Evolutionary conservation across 2,329 filamentous ascomycete species (phyloP).

Genomic region (Dichotomopilus funicola): DNA sequence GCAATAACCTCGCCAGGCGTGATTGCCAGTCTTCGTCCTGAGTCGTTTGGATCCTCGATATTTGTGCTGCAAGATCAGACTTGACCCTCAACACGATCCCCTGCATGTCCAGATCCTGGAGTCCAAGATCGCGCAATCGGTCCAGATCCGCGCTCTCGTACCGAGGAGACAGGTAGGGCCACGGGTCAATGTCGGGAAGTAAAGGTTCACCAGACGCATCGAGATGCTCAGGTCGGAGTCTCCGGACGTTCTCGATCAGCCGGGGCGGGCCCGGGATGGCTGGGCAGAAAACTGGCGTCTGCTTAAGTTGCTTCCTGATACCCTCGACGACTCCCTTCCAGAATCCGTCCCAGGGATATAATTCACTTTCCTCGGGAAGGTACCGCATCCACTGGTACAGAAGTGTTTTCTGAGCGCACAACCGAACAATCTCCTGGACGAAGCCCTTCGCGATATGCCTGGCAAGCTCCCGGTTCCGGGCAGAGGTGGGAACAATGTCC

Average conservation of each 20-base stretch:
- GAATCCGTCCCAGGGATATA: conserved; percentile 2
- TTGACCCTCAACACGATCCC: not conserved
- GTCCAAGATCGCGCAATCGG: conserved; percentile 6
- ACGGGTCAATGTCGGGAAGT: conserved; percentile 2
- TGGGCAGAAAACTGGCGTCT: not conserved
- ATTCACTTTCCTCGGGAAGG: conserved; percentile 29
- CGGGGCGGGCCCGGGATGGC: conserved; percentile 4
- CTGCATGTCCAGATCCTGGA: not conserved
- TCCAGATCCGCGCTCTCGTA: conserved; percentile 5
- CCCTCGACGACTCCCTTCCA: conserved; percentile 1
- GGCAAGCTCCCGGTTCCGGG: conserved; percentile 33
- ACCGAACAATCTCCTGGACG: conserved; percentile 31
- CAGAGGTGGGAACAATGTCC: conserved; percentile 33
- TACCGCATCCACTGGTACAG: conserved; percentile 41
- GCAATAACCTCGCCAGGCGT: conserved; percentile 3
- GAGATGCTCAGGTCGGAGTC: conserved; percentile 4
- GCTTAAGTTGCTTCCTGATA: conserved; percentile 1
- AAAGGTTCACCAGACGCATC: conserved; percentile 3
- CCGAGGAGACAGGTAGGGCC: conserved; percentile 2
- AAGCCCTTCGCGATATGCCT: conserved; percentile 34
- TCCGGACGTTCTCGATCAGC: conserved; percentile 1
- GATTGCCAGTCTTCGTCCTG: conserved; percentile 9
- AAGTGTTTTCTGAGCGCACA: conserved; percentile 34
- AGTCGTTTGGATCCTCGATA: conserved; percentile 4
- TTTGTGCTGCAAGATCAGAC: conserved; percentile 6